Evolutionary conservation across 2,329 filamentous ascomycete species (phyloP).

Genomic region (Colletotrichum sp.): DNA sequence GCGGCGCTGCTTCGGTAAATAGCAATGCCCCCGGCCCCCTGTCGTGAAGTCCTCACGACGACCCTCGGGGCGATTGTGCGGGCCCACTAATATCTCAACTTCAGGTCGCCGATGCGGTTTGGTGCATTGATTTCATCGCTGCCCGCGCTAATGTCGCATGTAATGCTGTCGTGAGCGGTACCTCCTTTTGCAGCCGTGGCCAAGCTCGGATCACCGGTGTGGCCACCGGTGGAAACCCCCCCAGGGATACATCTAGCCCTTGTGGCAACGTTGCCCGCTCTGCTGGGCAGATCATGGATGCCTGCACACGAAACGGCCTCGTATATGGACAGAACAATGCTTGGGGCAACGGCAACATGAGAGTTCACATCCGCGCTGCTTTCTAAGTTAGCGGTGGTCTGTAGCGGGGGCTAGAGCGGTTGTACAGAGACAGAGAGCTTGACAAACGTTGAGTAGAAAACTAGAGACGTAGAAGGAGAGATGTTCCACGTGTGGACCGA

Average conservation of each 20-base stretch:
- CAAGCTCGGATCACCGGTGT: constrained; percentile 9
- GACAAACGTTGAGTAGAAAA: not conserved
- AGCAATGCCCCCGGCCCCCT: not conserved
- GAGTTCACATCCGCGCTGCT: not conserved
- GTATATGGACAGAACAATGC: constrained; percentile 2
- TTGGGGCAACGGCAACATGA: constrained; percentile 3
- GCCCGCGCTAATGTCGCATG: constrained; percentile 7
- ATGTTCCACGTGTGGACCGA: not conserved
- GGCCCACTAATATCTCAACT: not conserved
- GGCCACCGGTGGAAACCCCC: not conserved
- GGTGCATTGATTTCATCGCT: constrained; percentile 15
- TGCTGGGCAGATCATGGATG: constrained; percentile 2
- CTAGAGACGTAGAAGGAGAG: not conserved
- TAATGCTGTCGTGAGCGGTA: constrained; percentile 3
- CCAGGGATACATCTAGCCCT: not conserved
- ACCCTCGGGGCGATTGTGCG: not conserved
- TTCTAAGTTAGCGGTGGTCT: not conserved
- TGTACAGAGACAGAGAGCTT: not conserved
- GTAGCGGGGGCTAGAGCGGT: not conserved
- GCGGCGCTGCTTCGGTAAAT: not conserved
- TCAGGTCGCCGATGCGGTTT: constrained; percentile 7
- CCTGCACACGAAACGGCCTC: constrained; percentile 3
- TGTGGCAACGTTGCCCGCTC: constrained; percentile 12
- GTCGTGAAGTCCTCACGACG: not conserved
- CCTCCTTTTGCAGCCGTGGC: constrained; percentile 3